Percentiles rank a stretch among this genome's conserved stretches.
phyloP scores from a whole-genome alignment of 2,329 filamentous ascomycete genomes.

The Cyphellophora europaea region DNA sequence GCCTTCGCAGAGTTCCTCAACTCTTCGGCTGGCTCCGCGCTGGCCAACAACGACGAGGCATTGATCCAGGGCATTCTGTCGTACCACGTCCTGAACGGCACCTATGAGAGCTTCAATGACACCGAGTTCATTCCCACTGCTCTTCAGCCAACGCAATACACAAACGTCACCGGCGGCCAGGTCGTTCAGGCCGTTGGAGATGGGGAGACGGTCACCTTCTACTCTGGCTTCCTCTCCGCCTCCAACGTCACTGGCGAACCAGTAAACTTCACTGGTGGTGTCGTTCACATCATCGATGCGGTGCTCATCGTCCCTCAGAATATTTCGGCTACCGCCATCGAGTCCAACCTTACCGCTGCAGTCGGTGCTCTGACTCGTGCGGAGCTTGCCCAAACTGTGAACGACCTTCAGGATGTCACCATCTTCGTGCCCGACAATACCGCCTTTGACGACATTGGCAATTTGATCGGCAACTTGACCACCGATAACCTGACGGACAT shows the following conservation, averaged over 20 bases:
- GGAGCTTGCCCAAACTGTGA: constrained; percentile 18
- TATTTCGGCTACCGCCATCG: constrained; percentile 30
- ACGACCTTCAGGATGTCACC: constrained; percentile 41
- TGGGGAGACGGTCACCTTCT: constrained; percentile 38
- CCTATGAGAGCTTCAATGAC: constrained; percentile 22
- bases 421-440: constrained; percentile 56
- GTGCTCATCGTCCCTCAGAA: constrained; percentile 38
- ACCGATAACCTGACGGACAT: constrained; percentile 41
- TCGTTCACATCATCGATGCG: constrained; percentile 45
- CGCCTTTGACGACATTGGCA: constrained; percentile 51
- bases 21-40: constrained; percentile 21
- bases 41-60: constrained; percentile 6
- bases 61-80: constrained; percentile 37
- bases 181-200: constrained; percentile 36
- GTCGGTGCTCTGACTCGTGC: constrained; percentile 37
- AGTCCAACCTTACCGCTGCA: constrained; percentile 37
- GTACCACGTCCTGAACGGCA: constrained; percentile 52
- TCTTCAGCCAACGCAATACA: constrained; percentile 41
- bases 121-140: constrained; percentile 38
- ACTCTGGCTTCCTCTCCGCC: constrained; percentile 42
- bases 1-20: constrained; percentile 35
- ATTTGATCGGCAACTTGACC: constrained; percentile 39
- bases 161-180: constrained; percentile 53
- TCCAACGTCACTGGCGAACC: constrained; percentile 41
- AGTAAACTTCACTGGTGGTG: constrained; percentile 32